A percentile compares a stretch with the other conserved stretches of the same genome.
Evolutionary conservation across 1,139 yeast species (phyloP).

Genomic region (Kazachstania sp.): DNA sequence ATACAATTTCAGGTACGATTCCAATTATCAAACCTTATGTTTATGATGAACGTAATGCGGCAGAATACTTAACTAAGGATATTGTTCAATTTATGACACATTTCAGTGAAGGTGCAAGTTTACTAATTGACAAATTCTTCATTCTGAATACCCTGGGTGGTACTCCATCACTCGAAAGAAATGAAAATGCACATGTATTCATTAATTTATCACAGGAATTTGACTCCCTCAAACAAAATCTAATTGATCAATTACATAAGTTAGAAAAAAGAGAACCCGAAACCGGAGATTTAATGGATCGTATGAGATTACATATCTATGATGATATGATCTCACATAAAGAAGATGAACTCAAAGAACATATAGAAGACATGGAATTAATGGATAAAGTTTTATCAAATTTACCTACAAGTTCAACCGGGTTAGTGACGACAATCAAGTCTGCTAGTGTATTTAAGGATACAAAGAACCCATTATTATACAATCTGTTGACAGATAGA

Average conservation of each 20-base stretch:
- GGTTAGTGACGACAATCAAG: conserved; percentile 30
- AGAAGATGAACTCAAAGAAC: conserved; percentile 19
- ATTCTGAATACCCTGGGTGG: conserved; percentile 81
- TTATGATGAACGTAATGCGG: conserved; percentile 20
- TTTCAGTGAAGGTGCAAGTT: conserved; percentile 26
- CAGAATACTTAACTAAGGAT: conserved; percentile 13
- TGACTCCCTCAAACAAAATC: conserved; percentile 34
- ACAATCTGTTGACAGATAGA: conserved; percentile 83
- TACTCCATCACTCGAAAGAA: conserved; percentile 76
- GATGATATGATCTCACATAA: conserved; percentile 22
- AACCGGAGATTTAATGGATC: conserved; percentile 15
- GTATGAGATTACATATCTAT: conserved; percentile 36
- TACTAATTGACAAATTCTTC: conserved; percentile 69
- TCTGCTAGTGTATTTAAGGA: conserved; percentile 24
- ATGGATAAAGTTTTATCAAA: conserved; percentile 32
- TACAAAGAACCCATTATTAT: conserved; percentile 65
- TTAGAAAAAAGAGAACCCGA: conserved; percentile 13
- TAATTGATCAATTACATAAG: conserved; percentile 7
- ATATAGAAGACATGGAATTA: conserved; percentile 29
- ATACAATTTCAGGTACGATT: conserved; percentile 9
- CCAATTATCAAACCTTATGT: conserved; percentile 27
- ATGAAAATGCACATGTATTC: conserved; percentile 77
- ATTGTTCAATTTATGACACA: conserved; percentile 17
- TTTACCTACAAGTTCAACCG: conserved; percentile 35
- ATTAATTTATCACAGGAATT: conserved; percentile 81